Evolutionary conservation across 2,329 filamentous ascomycete species (phyloP), one percentile per base, ranked within the genome.

Genomic region (Ophiostoma ulmi): DNA sequence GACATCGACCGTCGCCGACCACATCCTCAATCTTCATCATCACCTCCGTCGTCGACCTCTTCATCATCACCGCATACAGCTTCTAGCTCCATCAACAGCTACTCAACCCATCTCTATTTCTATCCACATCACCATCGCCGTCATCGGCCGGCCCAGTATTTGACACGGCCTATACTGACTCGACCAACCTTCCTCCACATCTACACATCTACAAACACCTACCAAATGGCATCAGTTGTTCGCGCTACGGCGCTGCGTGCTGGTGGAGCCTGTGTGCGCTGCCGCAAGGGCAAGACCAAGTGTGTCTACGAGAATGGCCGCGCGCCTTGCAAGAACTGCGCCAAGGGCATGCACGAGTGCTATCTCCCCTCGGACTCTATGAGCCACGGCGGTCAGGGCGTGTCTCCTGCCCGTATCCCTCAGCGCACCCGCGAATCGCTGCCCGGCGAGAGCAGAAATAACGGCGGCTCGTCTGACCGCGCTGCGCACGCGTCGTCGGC

Each of bases 231-330:
- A 71, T 78, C 80, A 67, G 81, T 84, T 74, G 83, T 85, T 76
- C 84, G 86, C 79, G 84, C 84, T 75, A 88, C 86, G 74, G 86
- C 86, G 78, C 84, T 87, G 70, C 82, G 86, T 76, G 86, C 86
- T 77, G 86, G 86, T 77, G 86, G 85, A 75, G 86, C 86, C 75
- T 88, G 86, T 74, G 86, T 88, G 74, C 85, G 86, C 78, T 88
- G 86, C 78, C 85, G 86, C 77, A 88, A 88, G 77, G 86, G 86
- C 79, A 88, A 88, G 79, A 88, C 86, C 69, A 88, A 87, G 76
- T 88, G 86, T 73, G 86, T 88, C 75, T 88, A 88, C 79, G 86
- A 88, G 73, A 87, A 86, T 75, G 86, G 85, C 69, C 82, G 85
- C 77, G 84, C 85, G n/a, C 86, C 86, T 14, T 88, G 86, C 80